These are phyloP conservation scores for Didymella keratinophila DNA, from an alignment of 2,329 filamentous ascomycete genomes.

Conservation along the genomic window DNA sequence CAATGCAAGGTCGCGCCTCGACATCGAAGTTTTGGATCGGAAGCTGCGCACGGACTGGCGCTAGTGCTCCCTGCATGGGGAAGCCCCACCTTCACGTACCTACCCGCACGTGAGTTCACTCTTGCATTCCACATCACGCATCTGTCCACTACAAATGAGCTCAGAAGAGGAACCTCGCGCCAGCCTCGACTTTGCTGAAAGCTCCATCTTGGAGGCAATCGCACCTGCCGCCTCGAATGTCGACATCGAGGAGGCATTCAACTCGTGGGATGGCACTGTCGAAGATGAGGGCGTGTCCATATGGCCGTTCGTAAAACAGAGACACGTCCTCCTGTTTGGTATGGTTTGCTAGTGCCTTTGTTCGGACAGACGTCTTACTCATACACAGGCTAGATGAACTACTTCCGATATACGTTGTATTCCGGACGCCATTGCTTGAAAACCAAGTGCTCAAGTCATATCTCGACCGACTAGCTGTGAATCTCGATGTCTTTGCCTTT, in stretches of 20 bases:
- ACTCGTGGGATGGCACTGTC: conserved; percentile 55
- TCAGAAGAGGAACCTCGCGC: conserved; percentile 35
- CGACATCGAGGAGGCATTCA: conserved; percentile 51
- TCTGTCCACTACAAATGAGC: conserved; percentile 14
- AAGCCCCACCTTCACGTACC: conserved; percentile 15
- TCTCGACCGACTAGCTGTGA: conserved; percentile 69
- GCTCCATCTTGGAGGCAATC: conserved; percentile 50
- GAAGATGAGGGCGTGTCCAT: conserved; percentile 56
- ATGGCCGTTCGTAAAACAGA: conserved; percentile 66
- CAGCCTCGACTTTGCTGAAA: conserved; percentile 50
- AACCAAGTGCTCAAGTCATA: conserved; percentile 66
- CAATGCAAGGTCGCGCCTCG: background rate
- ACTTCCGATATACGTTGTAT: conserved; percentile 71
- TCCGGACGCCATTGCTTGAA: conserved; percentile 69
- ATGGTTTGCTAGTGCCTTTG: conserved; percentile 51
- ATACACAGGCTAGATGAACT: conserved; percentile 73
- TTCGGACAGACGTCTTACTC: conserved; percentile 58
- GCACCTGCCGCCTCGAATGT: conserved; percentile 49
- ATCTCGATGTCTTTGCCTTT: conserved; percentile 70
- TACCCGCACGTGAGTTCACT: conserved; percentile 29
- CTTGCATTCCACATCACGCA: conserved; percentile 1
- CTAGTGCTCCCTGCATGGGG: conserved; percentile 10
- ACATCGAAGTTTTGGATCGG: conserved; percentile 15
- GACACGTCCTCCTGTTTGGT: conserved; percentile 77
- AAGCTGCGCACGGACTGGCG: conserved; percentile 13